A percentile compares a stretch with the other conserved stretches of the same genome.
Conservation (phyloP, 2,329 filamentous ascomycete genomes). For the Fusarium ambrosium region DNA sequence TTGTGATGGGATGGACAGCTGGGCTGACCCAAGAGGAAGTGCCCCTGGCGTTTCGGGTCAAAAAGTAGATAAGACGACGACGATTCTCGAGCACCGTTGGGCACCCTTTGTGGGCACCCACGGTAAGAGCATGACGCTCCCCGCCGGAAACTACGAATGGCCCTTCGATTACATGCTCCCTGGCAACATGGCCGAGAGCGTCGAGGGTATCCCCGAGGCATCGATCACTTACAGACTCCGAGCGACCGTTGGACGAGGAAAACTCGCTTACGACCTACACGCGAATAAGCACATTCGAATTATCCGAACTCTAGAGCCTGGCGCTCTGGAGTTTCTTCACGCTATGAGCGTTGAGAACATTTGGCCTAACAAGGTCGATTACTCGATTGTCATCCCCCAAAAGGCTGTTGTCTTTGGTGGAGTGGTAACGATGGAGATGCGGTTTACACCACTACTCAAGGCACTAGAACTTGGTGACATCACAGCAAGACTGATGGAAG, state of each 20-base stretch:
- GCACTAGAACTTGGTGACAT: conserved; percentile 88
- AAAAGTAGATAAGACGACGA: conserved; percentile 69
- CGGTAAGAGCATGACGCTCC: conserved; percentile 71
- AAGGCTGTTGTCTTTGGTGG: conserved; percentile 96
- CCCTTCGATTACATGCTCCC: conserved; percentile 82
- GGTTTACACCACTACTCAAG: conserved; percentile 89
- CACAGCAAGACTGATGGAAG: conserved; percentile 83
- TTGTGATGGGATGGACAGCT: conserved; percentile 52
- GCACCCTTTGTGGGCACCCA: conserved; percentile 70
- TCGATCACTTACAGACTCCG: conserved; percentile 93
- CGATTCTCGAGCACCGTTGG: conserved; percentile 79
- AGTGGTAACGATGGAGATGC: conserved; percentile 85
- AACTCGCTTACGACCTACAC: conserved; percentile 88
- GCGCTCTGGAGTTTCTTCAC: conserved; percentile 83
- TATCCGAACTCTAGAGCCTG: conserved; percentile 81
- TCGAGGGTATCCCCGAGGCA: conserved; percentile 89
- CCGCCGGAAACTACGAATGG: conserved; percentile 85
- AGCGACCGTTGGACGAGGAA: conserved; percentile 87
- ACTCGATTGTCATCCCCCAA: conserved; percentile 91
- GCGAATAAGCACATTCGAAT: conserved; percentile 83
- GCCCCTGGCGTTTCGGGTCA: conserved; percentile 71
- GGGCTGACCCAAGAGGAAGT: conserved; percentile 66
- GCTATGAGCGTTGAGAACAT: conserved; percentile 97
- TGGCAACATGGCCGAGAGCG: conserved; percentile 83
- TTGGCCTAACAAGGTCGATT: conserved; percentile 98